Evolutionary conservation across 192 early-diverging fungal genomes (phyloP), one percentile per base, ranked within the genome.

Genomic region (Umbelopsis ramanniana): DNA sequence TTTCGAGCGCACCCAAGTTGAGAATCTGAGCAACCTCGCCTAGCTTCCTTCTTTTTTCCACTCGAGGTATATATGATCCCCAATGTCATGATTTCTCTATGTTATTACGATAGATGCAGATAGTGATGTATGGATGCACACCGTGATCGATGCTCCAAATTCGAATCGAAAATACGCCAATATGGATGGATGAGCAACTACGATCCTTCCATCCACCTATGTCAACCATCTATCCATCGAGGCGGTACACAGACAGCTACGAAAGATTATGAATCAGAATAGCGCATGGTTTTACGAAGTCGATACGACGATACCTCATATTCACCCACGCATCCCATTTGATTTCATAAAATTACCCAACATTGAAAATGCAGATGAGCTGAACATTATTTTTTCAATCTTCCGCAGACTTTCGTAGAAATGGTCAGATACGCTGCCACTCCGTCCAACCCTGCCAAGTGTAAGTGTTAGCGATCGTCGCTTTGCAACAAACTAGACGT

Each of bases 361-460:
- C 17, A 37, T 63, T 29, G 33, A 60, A 35, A 1, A 15, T 37
- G 33, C 10, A 29, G 12, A 63, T 63, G 26, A 14, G 22, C 57
- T 63, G 57, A 63, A 57, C 69, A 73, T 23, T 79, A 72, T 38
- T 66, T 71, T 29, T 69, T 69, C 38, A 38, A 74, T 37, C 37
- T 29, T 17, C 74, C 69, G 11, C 48, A 88, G 67, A 52, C 53
- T 46, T 55, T 78, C 72, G 80, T 76, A 78, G 75, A 85, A 77
- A 89, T 93, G 92, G 90, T 89, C 78, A 89, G 92, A 84, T 93
- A 93, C 91, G 86, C 91, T 84, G 91, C 90, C 81, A 89, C 90
- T 82, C 90, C 91, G 69, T 90, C 87, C 83, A 92, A 92, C 88
- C 83, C 86, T 82, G 80, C 86, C 74, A 93, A 93, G 89, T 86